Base-by-base conservation (phyloP, 2,329 filamentous ascomycete genomes). In the Fusarium chlamydosporum region DNA sequence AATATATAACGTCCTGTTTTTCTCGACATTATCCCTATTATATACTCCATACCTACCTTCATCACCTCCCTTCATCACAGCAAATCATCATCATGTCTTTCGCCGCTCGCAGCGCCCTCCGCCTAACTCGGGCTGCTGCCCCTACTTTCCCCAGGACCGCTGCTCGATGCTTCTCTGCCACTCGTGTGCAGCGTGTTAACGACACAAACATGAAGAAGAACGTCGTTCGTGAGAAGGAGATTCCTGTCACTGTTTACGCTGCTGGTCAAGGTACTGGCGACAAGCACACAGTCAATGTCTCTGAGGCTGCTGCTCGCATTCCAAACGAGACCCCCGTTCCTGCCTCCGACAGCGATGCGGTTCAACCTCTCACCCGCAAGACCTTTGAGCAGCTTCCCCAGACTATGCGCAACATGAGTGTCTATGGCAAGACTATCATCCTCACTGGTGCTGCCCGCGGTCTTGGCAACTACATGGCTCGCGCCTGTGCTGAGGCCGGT, bases 391-490 rank as follows among this genome's bases (percentile, higher is more conserved):
- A 82, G 42, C 82, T 92, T 76, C 86, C 89, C 7, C 83, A 85
- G 31, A 92, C 89, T 35, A 83, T 93, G 80, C 84, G 88, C 79
- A 90, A 86, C 79, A 90, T 92, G 85, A 88, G 84, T 53, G 84
- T 92, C 64, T 86, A 86, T 77, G 89, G 84, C 76, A 92, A 92
- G 84, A 87, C 90, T 57, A 89, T 92, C 70, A 84, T 93, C 69
- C 80, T 93, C 73, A 93, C 91, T 76, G 91, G 91, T 76, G 92
- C 90, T 78, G 92, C 91, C 66, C 90, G 91, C 73, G 91, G 92
- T 76, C 84, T 94, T 7, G 92, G 92, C 50, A 92, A 92, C 84
- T 85, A 91, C 82, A 94, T 94, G 89, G 91, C 91, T 47, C 88
- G 90, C 65, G 92, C 91, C 57, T 90, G 92, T 68, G 89, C 90